Percentiles rank a stretch among this genome's conserved stretches.
Conservation (phyloP, 768 basidiomycete genomes). For the Rhodosporidiobolus odoratus region DNA sequence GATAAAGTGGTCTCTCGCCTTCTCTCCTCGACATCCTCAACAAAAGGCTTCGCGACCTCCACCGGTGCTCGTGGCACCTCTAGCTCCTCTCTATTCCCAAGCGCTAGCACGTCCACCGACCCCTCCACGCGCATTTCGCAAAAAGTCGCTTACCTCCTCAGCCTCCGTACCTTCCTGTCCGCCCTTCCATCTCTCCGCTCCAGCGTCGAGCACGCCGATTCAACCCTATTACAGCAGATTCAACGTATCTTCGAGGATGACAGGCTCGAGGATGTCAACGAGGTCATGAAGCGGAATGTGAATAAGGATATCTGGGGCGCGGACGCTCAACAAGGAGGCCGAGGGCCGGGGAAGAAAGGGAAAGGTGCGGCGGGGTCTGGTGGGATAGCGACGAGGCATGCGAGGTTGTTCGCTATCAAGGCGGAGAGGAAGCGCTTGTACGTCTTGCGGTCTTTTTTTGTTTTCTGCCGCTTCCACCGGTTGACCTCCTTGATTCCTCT, state of each 20-base stretch:
- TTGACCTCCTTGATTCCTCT: constrained; percentile 55
- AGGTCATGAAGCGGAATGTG: constrained; percentile 58
- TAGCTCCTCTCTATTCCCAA: not conserved
- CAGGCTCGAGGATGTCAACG: constrained; percentile 61
- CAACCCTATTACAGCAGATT: constrained; percentile 61
- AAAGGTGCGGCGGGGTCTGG: not conserved
- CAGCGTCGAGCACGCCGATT: constrained; percentile 58
- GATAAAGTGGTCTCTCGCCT: constrained; percentile 66
- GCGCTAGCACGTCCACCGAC: constrained; percentile 1
- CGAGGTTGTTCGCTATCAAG: constrained; percentile 83
- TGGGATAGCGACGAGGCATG: constrained; percentile 53
- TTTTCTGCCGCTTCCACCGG: constrained; percentile 47
- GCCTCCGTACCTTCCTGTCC: constrained; percentile 65
- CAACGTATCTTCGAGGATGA: constrained; percentile 70
- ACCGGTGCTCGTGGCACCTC: not conserved
- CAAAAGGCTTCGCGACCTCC: not conserved
- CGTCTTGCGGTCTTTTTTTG: not conserved
- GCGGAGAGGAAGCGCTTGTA: constrained; percentile 31
- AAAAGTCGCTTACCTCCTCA: constrained; percentile 65
- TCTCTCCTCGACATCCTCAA: constrained; percentile 21
- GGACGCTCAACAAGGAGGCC: constrained; percentile 54
- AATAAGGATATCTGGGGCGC: constrained; percentile 51
- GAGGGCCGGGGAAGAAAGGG: constrained; percentile 2
- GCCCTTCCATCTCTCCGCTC: constrained; percentile 61
- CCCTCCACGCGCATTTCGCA: constrained; percentile 35